These are phyloP conservation scores for Acer yangbiense DNA, from an alignment of 345 rosid genomes.

Conservation along the genomic window DNA sequence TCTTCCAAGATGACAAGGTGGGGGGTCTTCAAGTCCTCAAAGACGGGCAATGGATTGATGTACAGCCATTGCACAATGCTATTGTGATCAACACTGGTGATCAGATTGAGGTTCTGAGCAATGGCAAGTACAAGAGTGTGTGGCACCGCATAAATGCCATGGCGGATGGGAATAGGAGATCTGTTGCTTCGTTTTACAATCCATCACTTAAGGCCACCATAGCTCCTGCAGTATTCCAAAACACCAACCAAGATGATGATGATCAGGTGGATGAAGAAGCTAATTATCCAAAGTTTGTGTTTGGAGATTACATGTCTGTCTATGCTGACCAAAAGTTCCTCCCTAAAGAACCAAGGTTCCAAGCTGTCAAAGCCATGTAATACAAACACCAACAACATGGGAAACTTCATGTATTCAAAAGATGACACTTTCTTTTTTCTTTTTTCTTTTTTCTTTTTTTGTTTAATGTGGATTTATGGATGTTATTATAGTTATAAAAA, in stretches of 20 bases:
- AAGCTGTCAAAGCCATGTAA: constrained; percentile 60
- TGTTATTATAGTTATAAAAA: background rate
- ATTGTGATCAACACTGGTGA: constrained; percentile 92
- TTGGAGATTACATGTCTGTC: constrained; percentile 91
- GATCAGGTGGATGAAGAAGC: constrained; percentile 13
- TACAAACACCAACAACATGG: background rate
- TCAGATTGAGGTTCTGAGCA: constrained; percentile 89
- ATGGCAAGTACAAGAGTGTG: constrained; percentile 83
- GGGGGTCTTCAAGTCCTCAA: constrained; percentile 89
- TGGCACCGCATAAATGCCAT: constrained; percentile 78
- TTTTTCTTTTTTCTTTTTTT: too few species aligned
- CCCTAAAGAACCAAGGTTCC: constrained; percentile 86
- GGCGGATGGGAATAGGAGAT: constrained; percentile 62
- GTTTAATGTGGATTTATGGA: background rate
- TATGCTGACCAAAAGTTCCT: constrained; percentile 88
- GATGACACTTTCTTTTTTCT: background rate
- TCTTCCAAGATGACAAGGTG: constrained; percentile 80
- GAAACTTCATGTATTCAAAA: constrained; percentile 5
- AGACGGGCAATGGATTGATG: constrained; percentile 83
- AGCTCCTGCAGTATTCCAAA: constrained; percentile 56
- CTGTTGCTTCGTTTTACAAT: constrained; percentile 87
- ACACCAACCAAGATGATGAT: constrained; percentile 4
- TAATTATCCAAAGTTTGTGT: constrained; percentile 71
- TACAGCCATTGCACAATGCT: constrained; percentile 67
- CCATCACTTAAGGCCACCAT: constrained; percentile 78